Conservation (phyloP, 768 basidiomycete genomes). For the Panaeolus papilionaceus region DNA sequence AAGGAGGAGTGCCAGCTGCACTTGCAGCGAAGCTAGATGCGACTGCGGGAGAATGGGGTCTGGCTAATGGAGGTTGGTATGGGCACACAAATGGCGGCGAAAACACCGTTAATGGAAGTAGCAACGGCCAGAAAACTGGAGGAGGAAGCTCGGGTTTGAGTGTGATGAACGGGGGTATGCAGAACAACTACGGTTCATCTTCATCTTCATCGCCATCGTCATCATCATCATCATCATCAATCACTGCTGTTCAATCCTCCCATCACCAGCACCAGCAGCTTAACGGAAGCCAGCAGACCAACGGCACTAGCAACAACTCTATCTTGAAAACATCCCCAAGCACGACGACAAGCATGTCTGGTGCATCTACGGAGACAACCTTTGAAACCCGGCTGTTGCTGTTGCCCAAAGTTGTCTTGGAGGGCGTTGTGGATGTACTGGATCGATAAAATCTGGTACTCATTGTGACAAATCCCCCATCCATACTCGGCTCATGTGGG, state of each 20-base stretch:
- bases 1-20: conserved; percentile 4
- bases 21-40: conserved; percentile 5
- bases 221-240: not conserved
- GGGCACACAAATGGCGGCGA: not conserved
- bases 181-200: not conserved
- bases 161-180: conserved; percentile 14
- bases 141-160: conserved; percentile 1
- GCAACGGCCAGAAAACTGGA: not conserved
- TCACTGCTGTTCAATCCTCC: conserved; percentile 3
- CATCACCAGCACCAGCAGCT: not conserved
- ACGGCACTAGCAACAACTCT: not conserved
- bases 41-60: conserved; percentile 7
- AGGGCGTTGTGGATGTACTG: conserved; percentile 63
- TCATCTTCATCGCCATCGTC: not conserved
- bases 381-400: conserved; percentile 67
- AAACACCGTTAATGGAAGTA: not conserved
- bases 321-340: not conserved
- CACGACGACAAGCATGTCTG: conserved; percentile 16
- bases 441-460: conserved; percentile 24
- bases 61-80: conserved; percentile 8
- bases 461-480: not conserved
- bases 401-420: conserved; percentile 78
- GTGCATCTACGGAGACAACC: conserved; percentile 39
- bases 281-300: not conserved
- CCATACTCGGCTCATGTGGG: not conserved